These are phyloP conservation scores for Ogataea henricii DNA, from an alignment of 805 yeast genomes.

Conservation along the genomic window DNA sequence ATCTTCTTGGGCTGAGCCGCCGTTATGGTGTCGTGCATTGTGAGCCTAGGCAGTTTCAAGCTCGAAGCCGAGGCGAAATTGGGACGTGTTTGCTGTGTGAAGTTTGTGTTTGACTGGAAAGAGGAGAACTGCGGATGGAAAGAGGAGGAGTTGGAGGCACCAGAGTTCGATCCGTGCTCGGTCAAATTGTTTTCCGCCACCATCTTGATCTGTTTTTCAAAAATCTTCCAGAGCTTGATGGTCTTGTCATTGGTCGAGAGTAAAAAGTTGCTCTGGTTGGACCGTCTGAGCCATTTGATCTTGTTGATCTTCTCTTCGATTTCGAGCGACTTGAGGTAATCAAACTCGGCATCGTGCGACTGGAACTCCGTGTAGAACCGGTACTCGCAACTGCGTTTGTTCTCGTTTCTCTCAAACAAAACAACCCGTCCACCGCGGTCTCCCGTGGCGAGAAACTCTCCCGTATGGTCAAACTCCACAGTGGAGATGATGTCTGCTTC, in stretches of 20 bases:
- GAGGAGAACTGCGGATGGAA: conserved; percentile 28
- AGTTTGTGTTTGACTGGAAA: conserved; percentile 29
- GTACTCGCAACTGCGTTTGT: conserved; percentile 84
- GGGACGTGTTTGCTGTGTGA: conserved; percentile 21
- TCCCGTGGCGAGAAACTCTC: conserved; percentile 96
- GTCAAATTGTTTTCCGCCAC: conserved; percentile 88
- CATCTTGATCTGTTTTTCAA: conserved; percentile 86
- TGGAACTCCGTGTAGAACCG: conserved; percentile 96
- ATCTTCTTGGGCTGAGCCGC: conserved; percentile 93
- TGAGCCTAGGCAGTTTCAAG: conserved; percentile 80
- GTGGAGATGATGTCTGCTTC: conserved; percentile 97
- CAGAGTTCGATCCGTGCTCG: conserved; percentile 32
- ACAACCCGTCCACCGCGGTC: conserved; percentile 99
- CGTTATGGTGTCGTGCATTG: conserved; percentile 92
- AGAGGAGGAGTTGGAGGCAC: conserved; percentile 13
- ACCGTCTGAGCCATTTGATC: conserved; percentile 91
- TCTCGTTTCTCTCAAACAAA: conserved; percentile 83
- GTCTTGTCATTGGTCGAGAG: conserved; percentile 96
- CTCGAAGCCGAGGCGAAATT: conserved; percentile 32
- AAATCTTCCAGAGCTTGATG: conserved; percentile 96
- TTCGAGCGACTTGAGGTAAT: conserved; percentile 91
- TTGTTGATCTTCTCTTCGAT: conserved; percentile 98
- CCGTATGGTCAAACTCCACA: conserved; percentile 93
- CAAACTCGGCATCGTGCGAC: conserved; percentile 98
- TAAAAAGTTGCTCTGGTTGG: conserved; percentile 86